A percentile compares a stretch with the other conserved stretches of the same genome.
phyloP scores from a whole-genome alignment of 1,139 yeast species.

The Debaryomyces psychrophilus region DNA sequence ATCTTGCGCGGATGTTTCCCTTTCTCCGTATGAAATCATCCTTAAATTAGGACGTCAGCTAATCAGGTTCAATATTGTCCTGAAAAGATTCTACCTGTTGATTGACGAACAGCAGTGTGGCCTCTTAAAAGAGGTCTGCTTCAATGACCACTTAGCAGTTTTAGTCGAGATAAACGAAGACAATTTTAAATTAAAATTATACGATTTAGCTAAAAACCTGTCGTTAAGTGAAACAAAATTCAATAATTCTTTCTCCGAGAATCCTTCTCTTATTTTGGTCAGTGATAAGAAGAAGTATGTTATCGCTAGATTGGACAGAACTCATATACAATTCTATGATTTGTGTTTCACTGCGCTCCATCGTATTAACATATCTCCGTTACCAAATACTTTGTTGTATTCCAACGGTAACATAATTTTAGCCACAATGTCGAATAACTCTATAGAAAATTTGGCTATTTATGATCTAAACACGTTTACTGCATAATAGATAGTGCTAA shows the following conservation, averaged over 20 bases:
- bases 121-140: not conserved
- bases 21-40: constrained; percentile 18
- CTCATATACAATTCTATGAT: constrained; percentile 5
- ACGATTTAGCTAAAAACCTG: not conserved
- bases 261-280: not conserved
- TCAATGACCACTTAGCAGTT: constrained; percentile 4
- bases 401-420: not conserved
- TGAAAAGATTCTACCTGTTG: constrained; percentile 12
- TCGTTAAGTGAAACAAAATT: constrained; percentile 1
- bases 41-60: constrained; percentile 18
- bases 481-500: constrained; percentile 4
- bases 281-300: not conserved
- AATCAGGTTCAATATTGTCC: constrained; percentile 18
- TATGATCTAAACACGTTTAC: constrained; percentile 6
- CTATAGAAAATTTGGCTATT: constrained; percentile 5
- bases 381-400: constrained; percentile 4
- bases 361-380: constrained; percentile 1
- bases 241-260: not conserved
- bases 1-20: constrained; percentile 12
- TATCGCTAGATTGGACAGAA: constrained; percentile 2
- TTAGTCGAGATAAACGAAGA: constrained; percentile 2
- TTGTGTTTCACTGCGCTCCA: not conserved
- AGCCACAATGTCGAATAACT: constrained; percentile 1
- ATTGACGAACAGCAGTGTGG: not conserved
- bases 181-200: not conserved